These are phyloP conservation scores for Ophiostoma fasciatum DNA, from an alignment of 2,329 filamentous ascomycete genomes.

Conservation along the genomic window DNA sequence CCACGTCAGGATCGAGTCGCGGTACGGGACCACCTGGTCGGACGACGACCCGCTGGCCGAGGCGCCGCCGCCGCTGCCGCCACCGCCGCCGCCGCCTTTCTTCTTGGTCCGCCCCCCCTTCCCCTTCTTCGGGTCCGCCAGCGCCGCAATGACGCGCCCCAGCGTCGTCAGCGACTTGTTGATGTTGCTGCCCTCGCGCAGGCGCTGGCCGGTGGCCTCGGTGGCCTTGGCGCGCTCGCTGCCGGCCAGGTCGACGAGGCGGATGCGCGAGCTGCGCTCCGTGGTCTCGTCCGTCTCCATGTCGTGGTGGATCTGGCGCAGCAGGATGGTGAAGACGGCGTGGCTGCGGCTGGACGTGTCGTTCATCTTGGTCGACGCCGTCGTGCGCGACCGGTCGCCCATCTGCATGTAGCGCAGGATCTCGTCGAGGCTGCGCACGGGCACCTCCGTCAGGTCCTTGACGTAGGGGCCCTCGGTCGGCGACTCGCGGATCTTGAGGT, in stretches of 20 bases:
- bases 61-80: no score
- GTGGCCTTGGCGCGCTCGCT: constrained; percentile 92
- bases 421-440: constrained; percentile 68
- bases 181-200: constrained; percentile 94
- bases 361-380: constrained; percentile 97
- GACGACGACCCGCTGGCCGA: no score
- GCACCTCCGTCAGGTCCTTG: constrained; percentile 85
- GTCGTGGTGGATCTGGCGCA: constrained; percentile 97
- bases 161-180: constrained; percentile 97
- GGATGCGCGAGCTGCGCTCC: constrained; percentile 83
- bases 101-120: constrained; percentile 24
- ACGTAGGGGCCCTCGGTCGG: constrained; percentile 96
- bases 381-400: constrained; percentile 77
- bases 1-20: constrained; percentile 74
- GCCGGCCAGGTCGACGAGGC: constrained; percentile 86
- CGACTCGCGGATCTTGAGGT: constrained; percentile 93
- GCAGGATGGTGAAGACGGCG: constrained; percentile 92
- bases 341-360: constrained; percentile 94
- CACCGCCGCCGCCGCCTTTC: constrained; percentile 27
- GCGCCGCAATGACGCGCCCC: constrained; percentile 84
- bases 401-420: constrained; percentile 82
- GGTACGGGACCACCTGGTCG: constrained; percentile 76
- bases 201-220: constrained; percentile 78
- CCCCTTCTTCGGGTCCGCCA: constrained; percentile 64
- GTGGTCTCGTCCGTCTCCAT: constrained; percentile 96